phyloP scores from a whole-genome alignment of 495 filamentous ascomycete species.

The Aspergillus asperescens region DNA sequence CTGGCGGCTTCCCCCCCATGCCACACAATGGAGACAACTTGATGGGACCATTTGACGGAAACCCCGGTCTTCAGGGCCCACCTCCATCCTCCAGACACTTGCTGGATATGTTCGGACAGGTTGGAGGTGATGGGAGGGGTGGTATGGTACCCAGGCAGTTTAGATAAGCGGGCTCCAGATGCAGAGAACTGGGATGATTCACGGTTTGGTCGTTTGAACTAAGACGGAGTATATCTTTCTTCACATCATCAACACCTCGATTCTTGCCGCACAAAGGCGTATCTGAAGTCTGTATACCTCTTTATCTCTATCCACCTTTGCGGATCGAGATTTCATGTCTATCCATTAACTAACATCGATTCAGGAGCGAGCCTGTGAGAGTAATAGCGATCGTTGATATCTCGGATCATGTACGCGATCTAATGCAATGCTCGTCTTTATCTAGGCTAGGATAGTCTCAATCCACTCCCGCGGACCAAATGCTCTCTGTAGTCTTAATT shows the following conservation, averaged over 20 bases:
- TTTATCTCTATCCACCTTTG: background rate
- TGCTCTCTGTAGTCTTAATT: background rate
- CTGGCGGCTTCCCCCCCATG: conserved; percentile 44
- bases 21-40: conserved; percentile 41
- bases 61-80: conserved; percentile 35
- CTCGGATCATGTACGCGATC: conserved; percentile 6
- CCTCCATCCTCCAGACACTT: conserved; percentile 43
- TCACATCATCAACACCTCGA: background rate
- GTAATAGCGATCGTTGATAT: conserved; percentile 9
- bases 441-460: conserved; percentile 8
- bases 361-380: conserved; percentile 7
- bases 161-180: conserved; percentile 18
- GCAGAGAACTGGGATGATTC: background rate
- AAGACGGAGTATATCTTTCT: background rate
- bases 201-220: background rate
- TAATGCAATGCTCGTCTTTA: conserved; percentile 3
- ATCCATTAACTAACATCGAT: background rate
- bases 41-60: conserved; percentile 41
- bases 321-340: background rate
- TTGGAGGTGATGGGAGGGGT: conserved; percentile 36
- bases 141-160: conserved; percentile 42
- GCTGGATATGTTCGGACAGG: conserved; percentile 44
- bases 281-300: conserved; percentile 4
- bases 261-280: background rate
- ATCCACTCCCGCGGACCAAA: background rate